phyloP scores from a whole-genome alignment of 106 monocot species.

The Acanthochlamys bracteata region DNA sequence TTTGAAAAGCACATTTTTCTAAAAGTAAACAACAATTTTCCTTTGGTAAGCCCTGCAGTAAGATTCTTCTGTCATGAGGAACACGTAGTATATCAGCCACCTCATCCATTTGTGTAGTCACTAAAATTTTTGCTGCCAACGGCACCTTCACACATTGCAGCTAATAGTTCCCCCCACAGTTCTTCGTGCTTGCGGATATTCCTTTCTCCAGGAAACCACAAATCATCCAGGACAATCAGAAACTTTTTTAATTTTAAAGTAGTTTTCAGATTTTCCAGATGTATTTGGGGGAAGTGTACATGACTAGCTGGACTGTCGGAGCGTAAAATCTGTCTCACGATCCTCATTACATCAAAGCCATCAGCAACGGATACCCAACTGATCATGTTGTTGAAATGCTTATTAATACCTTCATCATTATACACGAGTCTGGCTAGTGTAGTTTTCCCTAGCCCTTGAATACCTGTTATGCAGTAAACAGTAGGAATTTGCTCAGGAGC shows the following conservation, averaged over 20 bases:
- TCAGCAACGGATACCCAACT: not conserved
- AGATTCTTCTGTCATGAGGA: not conserved
- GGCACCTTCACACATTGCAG: conserved; percentile 12
- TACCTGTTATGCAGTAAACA: no score
- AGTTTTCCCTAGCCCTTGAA: no score
- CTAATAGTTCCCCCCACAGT: conserved; percentile 23
- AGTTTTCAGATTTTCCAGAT: no score
- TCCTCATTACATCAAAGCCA: not conserved
- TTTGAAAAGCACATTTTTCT: conserved; percentile 30
- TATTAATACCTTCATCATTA: not conserved
- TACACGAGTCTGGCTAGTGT: not conserved
- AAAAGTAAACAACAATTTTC: conserved; percentile 22
- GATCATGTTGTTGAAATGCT: not conserved
- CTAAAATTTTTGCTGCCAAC: conserved; percentile 28
- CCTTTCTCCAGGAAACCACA: conserved; percentile 23
- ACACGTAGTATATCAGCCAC: conserved; percentile 6
- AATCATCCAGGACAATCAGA: conserved; percentile 42
- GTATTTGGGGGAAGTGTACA: not conserved
- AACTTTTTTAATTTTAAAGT: conserved; percentile 11
- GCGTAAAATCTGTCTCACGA: not conserved
- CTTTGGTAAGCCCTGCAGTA: conserved; percentile 15
- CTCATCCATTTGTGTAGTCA: conserved; percentile 24
- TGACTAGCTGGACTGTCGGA: not conserved
- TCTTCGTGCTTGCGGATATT: conserved; percentile 3
- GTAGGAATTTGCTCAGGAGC: no score